A percentile compares a stretch with the other conserved stretches of the same genome.
These are phyloP conservation scores for Phanerochaete carnosa DNA, from an alignment of 768 basidiomycete genomes.

Conservation along the genomic window DNA sequence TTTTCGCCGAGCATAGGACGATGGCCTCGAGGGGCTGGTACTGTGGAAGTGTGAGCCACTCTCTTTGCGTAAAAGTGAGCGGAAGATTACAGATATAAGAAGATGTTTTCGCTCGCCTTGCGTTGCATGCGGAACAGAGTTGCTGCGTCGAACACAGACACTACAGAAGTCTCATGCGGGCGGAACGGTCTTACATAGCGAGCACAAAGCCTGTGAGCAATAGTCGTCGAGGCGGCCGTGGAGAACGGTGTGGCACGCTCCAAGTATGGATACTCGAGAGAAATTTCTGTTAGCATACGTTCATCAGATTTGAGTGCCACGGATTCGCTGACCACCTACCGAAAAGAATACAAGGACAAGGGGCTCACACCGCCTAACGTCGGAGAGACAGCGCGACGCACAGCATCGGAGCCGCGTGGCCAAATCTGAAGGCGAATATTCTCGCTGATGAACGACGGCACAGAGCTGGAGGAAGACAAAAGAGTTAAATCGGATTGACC, in stretches of 20 bases:
- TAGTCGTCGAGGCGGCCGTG: background rate
- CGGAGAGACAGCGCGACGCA: background rate
- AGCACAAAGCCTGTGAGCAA: background rate
- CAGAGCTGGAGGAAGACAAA: background rate
- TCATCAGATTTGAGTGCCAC: background rate
- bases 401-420: background rate
- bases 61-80: conserved; percentile 1
- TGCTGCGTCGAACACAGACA: background rate
- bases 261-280: too few species aligned
- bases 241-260: background rate
- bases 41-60: background rate
- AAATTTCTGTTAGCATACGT: background rate
- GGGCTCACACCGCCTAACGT: background rate
- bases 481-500: background rate
- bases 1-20: background rate
- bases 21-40: background rate
- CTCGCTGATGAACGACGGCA: background rate
- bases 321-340: background rate
- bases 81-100: background rate
- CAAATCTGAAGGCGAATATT: background rate
- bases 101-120: background rate
- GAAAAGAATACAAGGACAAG: conserved; percentile 3
- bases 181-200: background rate
- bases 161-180: background rate
- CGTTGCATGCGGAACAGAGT: background rate